Conservation (phyloP, 768 basidiomycete species). For the Macrolepiota fuliginosa region DNA sequence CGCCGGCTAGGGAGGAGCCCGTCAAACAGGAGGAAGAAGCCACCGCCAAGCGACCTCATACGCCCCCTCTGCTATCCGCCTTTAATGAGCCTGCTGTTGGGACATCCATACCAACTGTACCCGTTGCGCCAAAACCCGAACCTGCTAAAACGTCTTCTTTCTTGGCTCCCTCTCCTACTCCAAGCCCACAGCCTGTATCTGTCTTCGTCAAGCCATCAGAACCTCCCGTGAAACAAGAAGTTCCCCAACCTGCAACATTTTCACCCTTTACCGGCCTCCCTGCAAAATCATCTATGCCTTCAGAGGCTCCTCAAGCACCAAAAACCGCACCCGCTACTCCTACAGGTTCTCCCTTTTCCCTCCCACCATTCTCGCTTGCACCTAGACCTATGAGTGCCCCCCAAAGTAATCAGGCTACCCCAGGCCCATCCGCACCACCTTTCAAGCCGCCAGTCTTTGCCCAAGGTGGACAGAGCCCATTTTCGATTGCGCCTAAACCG, state of each 20-base stretch:
- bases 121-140: slow-evolving; percentile 9
- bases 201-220: slow-evolving; percentile 12
- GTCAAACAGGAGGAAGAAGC: slow-evolving; percentile 21
- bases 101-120: not conserved
- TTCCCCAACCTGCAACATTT: slow-evolving; percentile 8
- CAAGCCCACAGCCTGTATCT: not conserved
- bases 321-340: slow-evolving; percentile 1
- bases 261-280: not conserved
- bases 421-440: not conserved
- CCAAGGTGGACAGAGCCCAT: not conserved
- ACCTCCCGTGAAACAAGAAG: slow-evolving; percentile 1
- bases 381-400: slow-evolving; percentile 2
- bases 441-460: not conserved
- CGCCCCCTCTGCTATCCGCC: slow-evolving; percentile 43
- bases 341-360: slow-evolving; percentile 7
- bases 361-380: slow-evolving; percentile 6
- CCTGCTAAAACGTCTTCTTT: slow-evolving; percentile 15
- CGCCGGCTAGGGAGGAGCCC: not conserved
- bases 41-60: slow-evolving; percentile 41
- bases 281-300: not conserved
- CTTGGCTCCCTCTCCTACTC: slow-evolving; percentile 8
- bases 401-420: not conserved
- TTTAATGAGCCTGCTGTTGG: not conserved
- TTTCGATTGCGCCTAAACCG: not conserved
- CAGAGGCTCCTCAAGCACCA: not conserved